Conservation (phyloP, 148 eudicot genomes). For the Fallopia convolvulus region DNA sequence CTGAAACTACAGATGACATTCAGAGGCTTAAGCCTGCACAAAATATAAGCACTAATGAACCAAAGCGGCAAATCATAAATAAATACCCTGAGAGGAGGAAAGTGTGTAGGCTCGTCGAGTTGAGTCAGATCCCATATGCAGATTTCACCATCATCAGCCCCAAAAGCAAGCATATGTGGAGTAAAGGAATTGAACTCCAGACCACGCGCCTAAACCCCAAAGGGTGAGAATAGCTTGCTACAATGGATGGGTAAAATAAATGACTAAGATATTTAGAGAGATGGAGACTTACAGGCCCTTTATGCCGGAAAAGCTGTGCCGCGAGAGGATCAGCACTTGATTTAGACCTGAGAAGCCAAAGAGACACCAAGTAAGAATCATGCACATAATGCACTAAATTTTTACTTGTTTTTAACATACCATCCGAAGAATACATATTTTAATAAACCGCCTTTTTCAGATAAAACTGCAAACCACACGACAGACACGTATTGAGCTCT, state of each 20-base stretch:
- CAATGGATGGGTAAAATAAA: neutral
- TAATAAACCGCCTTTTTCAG: neutral
- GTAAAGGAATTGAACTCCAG: constrained; percentile 67
- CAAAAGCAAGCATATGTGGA: constrained; percentile 82
- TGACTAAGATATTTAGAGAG: neutral
- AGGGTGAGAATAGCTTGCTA: neutral
- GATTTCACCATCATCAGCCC: constrained; percentile 98
- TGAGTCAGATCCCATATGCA: constrained; percentile 85
- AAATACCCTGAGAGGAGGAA: constrained; percentile 74
- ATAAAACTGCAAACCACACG: neutral
- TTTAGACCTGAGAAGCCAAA: constrained; percentile 34
- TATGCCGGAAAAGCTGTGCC: constrained; percentile 54
- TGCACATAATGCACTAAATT: neutral
- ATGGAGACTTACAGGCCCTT: constrained; percentile 62
- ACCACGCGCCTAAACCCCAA: constrained; percentile 66
- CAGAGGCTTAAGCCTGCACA: neutral
- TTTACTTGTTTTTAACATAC: neutral
- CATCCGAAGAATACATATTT: neutral
- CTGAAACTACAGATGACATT: neutral
- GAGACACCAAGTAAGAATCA: neutral
- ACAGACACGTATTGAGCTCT: neutral
- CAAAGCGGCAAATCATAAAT: neutral
- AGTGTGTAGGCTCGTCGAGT: constrained; percentile 63
- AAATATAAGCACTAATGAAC: neutral
- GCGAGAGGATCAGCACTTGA: constrained; percentile 41